Base-by-base conservation (phyloP, 1,139 yeast genomes). In the Zygosaccharomyces pseudobailii region DNA sequence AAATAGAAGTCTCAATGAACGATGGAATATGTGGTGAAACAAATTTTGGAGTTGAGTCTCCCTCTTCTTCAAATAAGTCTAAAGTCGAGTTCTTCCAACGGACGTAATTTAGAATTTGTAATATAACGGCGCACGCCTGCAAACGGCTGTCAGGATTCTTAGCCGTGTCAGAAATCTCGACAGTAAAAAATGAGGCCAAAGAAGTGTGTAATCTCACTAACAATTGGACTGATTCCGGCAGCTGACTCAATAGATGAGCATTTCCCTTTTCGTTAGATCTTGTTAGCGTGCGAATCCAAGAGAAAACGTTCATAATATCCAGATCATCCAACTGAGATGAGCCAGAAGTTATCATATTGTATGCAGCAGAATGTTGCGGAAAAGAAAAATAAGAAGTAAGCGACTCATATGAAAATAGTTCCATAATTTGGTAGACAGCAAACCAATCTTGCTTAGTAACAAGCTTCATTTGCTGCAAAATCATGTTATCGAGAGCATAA, bases 361-460 rank as follows among this genome's bases (percentile, higher is more conserved):
- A 51, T 4, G 59, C 54, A n/a, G 38, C 39, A 2, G 55, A 34
- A 21, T 52, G 56, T 23, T 54, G 45, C 25, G 65, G 56, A 40
- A 81, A 85, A 43, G 77, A 76, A 63, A 84, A 82, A 48, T 88
- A 71, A 3, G 84, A 77, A 20, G 79, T 70, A 42, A 74, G 60
- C 0, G 80, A 71, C 41, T 71, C 75, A 6, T 74, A 69, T 3
- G 80, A 79, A 50, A 86, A 83, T 36, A 78, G 71, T 62, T 90
- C 97, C 46, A 92, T 68, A 2, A 83, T 70, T 61, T 88, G 94
- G 62, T 79, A 86, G 6, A 83, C 76, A 48, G 76, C 76, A 52
- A 88, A 73, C 97, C 97, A 92, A 60, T 90, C 96, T 51, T 78
- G 80, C 17, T 82, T 66, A 30, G 80, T 74, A 23, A 87, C 78